A percentile compares a stretch with the other conserved stretches of the same genome.
Evolutionary conservation across 768 basidiomycete genomes (phyloP).

Genomic region (Phlebiopsis flavidoalba): DNA sequence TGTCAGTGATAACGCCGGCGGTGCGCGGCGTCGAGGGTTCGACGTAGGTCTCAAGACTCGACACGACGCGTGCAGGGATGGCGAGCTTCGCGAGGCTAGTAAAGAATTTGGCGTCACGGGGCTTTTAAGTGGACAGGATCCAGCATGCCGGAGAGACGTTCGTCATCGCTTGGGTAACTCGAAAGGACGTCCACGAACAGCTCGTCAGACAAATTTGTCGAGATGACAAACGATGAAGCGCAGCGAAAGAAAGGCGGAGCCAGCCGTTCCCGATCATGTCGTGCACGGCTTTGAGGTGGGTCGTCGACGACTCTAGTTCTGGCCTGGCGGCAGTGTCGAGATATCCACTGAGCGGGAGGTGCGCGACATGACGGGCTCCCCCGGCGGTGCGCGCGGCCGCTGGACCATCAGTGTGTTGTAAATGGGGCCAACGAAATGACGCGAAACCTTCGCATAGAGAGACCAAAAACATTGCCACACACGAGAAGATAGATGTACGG

Average conservation of each 20-base stretch:
- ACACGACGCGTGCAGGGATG: constrained; percentile 86
- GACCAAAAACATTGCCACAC: constrained; percentile 78
- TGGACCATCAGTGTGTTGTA: constrained; percentile 70
- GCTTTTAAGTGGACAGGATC: constrained; percentile 76
- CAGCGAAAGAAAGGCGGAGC: constrained; percentile 82
- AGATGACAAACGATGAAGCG: constrained; percentile 82
- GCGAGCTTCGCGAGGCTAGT: constrained; percentile 86
- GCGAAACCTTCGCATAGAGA: constrained; percentile 86
- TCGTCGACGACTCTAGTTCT: constrained; percentile 46
- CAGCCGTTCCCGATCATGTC: constrained; percentile 85
- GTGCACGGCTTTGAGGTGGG: constrained; percentile 58
- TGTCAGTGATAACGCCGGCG: constrained; percentile 52
- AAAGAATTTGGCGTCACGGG: constrained; percentile 92
- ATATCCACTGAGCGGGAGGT: constrained; percentile 71
- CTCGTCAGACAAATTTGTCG: constrained; percentile 87
- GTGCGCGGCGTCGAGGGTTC: constrained; percentile 60
- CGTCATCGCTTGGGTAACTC: constrained; percentile 79
- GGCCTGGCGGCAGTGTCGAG: constrained; percentile 45
- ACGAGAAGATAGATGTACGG: constrained; percentile 90
- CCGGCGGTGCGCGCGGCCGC: constrained; percentile 54
- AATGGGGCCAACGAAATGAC: constrained; percentile 64
- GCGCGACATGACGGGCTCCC: constrained; percentile 61
- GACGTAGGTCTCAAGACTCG: constrained; percentile 62
- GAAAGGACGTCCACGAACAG: constrained; percentile 85
- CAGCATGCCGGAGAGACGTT: constrained; percentile 80